Evolutionary conservation across 768 basidiomycete species (phyloP), one percentile per base, ranked within the genome.

Genomic region (Naganishia vaughanmartiniae): DNA sequence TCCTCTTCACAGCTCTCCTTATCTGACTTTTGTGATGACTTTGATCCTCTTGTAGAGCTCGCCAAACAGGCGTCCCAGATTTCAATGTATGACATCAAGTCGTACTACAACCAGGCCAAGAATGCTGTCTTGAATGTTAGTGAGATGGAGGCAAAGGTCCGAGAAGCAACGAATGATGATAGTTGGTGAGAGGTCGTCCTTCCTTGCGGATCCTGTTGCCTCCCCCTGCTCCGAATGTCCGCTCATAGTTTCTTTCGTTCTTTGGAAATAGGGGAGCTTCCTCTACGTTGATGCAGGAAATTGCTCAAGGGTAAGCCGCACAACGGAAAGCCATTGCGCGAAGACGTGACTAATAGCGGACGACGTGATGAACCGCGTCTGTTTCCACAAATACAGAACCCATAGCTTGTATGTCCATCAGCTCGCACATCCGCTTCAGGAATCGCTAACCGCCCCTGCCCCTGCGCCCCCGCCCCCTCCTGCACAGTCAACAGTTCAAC

Each of bases 241-340:
- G 39, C 34, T 63, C n/a, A 63, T 45, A 24, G 11, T 21, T 34
- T 12, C 6, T 30, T 42, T 9, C 7, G 55, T n/a, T 9, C 7
- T 28, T n/a, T 19, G 21, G 3, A 17, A 5, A 70, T 74, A 96
- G 94, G 95, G 95, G 96, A 21, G 95, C 95, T 70, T 93, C 91
- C 79, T 96, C 94, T 58, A 94, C 93, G 30, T 83, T 98, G 81
- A 98, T 98, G 96, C 91, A 93, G 79, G 93, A 98, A 76, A 98
- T 99, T 74, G 93, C 96, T 15, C 90, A 93, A 86, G 92, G 91
- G 94, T 95, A 74, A 76, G 89, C 84, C 33, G 28, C 51, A n/a
- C 24, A 57, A 21, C 31, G 21, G 4, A 76, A 39, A 77, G 77
- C 45, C 53, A 45, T 53, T 24, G 53, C 48, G 39, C 12, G 42